Percentiles rank a stretch among this genome's conserved stretches.
phyloP scores from a whole-genome alignment of 2,329 filamentous ascomycete species.

The Aspergillus amoenus region DNA sequence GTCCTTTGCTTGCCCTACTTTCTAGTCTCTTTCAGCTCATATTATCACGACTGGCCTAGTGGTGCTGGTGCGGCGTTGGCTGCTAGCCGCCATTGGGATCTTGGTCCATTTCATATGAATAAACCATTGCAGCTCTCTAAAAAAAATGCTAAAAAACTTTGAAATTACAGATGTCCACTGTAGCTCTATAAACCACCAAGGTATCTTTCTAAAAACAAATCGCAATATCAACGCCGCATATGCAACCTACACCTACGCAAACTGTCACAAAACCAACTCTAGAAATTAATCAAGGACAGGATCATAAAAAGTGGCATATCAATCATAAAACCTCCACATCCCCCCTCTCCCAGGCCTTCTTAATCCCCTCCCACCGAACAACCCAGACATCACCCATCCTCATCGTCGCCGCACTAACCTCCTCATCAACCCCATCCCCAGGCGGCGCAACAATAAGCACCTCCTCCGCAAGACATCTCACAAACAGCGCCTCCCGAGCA shows the following conservation, averaged over 20 bases:
- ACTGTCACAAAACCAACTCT: background rate
- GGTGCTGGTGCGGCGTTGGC: background rate
- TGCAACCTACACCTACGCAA: background rate
- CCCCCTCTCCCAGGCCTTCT: constrained; percentile 46
- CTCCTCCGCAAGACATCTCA: constrained; percentile 56
- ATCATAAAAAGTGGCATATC: background rate
- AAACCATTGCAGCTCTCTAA: background rate
- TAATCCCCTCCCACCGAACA: constrained; percentile 73
- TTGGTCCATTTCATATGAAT: background rate
- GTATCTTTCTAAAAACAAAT: background rate
- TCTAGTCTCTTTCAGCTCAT: too few species aligned
- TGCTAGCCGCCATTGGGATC: background rate
- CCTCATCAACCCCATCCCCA: constrained; percentile 29
- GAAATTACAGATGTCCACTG: background rate
- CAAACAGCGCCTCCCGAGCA: constrained; percentile 78
- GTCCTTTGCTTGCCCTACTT: too few species aligned
- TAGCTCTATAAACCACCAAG: background rate
- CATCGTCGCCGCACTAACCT: constrained; percentile 39
- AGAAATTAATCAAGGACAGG: background rate
- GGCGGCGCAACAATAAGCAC: constrained; percentile 43
- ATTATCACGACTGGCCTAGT: too few species aligned
- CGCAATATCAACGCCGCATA: background rate
- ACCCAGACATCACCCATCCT: constrained; percentile 65
- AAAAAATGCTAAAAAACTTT: background rate
- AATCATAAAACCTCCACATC: constrained; percentile 39